Percentiles rank a stretch among this genome's conserved stretches.
Evolutionary conservation across 1,139 yeast genomes (phyloP).

Genomic region (Debaryomycetaceae sp.): DNA sequence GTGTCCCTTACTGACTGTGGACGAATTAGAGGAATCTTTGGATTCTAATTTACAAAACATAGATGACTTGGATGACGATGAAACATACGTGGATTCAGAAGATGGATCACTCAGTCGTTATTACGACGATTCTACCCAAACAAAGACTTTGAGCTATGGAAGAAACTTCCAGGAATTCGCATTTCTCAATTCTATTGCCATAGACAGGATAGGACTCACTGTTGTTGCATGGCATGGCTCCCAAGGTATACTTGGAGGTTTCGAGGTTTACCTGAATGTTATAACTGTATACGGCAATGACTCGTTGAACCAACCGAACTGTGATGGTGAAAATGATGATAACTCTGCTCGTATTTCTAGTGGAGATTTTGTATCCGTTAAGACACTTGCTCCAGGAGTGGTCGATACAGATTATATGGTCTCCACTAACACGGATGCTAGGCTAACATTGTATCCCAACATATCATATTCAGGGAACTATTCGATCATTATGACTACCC

Average conservation of each 20-base stretch:
- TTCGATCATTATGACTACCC: conserved; percentile 70
- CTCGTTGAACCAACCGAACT: conserved; percentile 63
- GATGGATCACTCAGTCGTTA: conserved; percentile 38
- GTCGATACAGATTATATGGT: conserved; percentile 28
- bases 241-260: conserved; percentile 66
- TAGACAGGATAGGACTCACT: conserved; percentile 61
- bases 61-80: conserved; percentile 17
- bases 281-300: conserved; percentile 69
- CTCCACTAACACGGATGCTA: conserved; percentile 30
- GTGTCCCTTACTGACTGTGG: conserved; percentile 60
- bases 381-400: conserved; percentile 14
- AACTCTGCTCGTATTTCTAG: conserved; percentile 28
- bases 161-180: conserved; percentile 72
- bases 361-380: conserved; percentile 33
- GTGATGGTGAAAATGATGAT: conserved; percentile 32
- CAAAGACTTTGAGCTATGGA: conserved; percentile 48
- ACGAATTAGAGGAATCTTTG: conserved; percentile 25
- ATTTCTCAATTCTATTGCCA: conserved; percentile 67
- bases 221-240: conserved; percentile 68
- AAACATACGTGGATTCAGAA: conserved; percentile 12
- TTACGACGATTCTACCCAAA: conserved; percentile 36
- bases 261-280: conserved; percentile 67
- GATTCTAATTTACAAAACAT: conserved; percentile 17
- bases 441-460: conserved; percentile 65
- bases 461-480: conserved; percentile 74